Percentiles rank a stretch among this genome's conserved stretches.
Conservation (phyloP, 495 filamentous ascomycete species). For the Sporormia fimetaria region DNA sequence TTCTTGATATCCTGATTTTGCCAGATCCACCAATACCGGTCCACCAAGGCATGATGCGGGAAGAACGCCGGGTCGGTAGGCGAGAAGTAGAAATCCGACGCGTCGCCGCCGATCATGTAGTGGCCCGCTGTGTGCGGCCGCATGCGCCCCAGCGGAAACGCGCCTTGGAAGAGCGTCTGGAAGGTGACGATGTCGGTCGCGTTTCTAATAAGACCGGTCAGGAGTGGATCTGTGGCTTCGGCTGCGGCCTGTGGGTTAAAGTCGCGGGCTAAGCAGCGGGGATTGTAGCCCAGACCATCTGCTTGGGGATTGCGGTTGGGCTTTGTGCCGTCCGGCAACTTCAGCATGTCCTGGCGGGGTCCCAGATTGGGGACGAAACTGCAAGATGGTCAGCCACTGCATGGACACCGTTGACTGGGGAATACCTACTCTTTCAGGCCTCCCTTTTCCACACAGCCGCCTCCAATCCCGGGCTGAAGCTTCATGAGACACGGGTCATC, state of each 20-base stretch:
- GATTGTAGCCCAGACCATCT: slow-evolving; percentile 3
- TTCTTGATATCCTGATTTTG: slow-evolving; percentile 41
- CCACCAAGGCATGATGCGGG: slow-evolving; percentile 56
- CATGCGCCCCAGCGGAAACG: slow-evolving; percentile 35
- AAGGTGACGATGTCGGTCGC: slow-evolving; percentile 41
- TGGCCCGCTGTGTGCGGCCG: slow-evolving; percentile 54
- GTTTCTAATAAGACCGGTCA: slow-evolving; percentile 36
- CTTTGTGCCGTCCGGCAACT: slow-evolving; percentile 17
- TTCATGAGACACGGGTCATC: not conserved
- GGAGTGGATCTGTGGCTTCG: slow-evolving; percentile 25
- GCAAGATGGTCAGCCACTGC: too few relatives aligned
- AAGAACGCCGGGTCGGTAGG: slow-evolving; percentile 57
- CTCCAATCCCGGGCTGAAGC: not conserved
- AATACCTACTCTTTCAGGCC: not conserved
- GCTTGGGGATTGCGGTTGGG: not conserved
- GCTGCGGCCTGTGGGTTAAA: not conserved
- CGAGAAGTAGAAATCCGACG: slow-evolving; percentile 44
- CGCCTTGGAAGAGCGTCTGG: slow-evolving; percentile 38
- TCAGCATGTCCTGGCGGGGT: not conserved
- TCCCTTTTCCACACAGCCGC: slow-evolving; percentile 1
- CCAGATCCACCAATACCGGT: slow-evolving; percentile 59
- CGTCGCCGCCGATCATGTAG: slow-evolving; percentile 48
- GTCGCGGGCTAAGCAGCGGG: slow-evolving; percentile 2
- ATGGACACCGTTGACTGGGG: too few relatives aligned
- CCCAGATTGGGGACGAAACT: too few relatives aligned